A percentile compares a stretch with the other conserved stretches of the same genome.
Conservation (phyloP, 225 moss, liverwort and hornwort genomes). For the Physcomitrellopsis africana region DNA sequence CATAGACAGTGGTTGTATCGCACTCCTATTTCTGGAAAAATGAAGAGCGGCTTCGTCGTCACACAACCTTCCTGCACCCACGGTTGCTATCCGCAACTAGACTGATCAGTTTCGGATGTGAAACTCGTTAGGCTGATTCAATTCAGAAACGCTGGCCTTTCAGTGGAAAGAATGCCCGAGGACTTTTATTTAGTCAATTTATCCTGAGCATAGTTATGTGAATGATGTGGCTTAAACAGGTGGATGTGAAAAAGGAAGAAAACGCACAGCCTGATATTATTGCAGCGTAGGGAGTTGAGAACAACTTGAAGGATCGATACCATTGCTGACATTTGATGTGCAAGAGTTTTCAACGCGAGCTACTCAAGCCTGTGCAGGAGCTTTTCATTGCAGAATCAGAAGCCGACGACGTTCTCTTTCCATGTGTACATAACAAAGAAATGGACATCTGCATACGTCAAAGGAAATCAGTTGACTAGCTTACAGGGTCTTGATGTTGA, state of each 20-base stretch:
- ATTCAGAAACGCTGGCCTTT: not conserved
- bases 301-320: conserved; percentile 56
- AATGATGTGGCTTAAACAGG: conserved; percentile 65
- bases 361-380: conserved; percentile 63
- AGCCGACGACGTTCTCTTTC: conserved; percentile 78
- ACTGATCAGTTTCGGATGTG: conserved; percentile 51
- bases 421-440: conserved; percentile 77
- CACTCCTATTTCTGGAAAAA: conserved; percentile 68
- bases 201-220: too few species aligned
- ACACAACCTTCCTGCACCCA: conserved; percentile 69
- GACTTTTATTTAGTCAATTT: too few species aligned
- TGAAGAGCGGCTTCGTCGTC: conserved; percentile 78
- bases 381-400: conserved; percentile 50
- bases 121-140: not conserved
- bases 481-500: too few species aligned
- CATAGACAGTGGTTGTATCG: conserved; percentile 68
- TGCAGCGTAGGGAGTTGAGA: conserved; percentile 66
- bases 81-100: conserved; percentile 71
- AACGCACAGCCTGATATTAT: conserved; percentile 67
- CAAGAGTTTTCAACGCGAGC: conserved; percentile 62
- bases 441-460: conserved; percentile 82
- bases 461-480: conserved; percentile 59
- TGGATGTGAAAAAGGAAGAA: conserved; percentile 75
- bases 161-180: not conserved
- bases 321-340: not conserved